Conservation (phyloP, 2,329 filamentous ascomycete genomes). For the Fusarium albosuccineum region DNA sequence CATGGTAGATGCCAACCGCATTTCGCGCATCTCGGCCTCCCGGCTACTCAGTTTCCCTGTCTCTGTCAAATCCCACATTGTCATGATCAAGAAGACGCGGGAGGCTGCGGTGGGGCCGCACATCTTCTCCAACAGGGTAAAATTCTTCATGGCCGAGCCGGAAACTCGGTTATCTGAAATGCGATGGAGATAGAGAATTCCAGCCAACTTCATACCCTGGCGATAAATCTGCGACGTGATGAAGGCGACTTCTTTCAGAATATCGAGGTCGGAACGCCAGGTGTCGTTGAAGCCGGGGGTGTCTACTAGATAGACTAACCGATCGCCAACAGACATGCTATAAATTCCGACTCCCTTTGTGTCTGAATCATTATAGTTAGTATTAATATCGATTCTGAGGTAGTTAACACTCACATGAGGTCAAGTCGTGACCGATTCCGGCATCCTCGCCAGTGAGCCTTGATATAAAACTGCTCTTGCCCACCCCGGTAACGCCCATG, state of each 20-base stretch:
- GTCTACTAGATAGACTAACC: neutral
- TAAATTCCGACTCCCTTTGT: too few species aligned
- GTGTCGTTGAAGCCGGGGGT: conserved; percentile 20
- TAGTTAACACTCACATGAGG: too few species aligned
- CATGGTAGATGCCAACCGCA: neutral
- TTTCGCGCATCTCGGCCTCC: neutral
- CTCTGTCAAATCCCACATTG: conserved; percentile 2
- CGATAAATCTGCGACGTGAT: neutral
- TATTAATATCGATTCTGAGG: too few species aligned
- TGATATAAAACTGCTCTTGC: conserved; percentile 6
- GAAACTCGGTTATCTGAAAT: conserved; percentile 21
- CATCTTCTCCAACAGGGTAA: conserved; percentile 9
- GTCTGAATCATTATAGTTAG: too few species aligned
- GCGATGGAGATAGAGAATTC: conserved; percentile 10
- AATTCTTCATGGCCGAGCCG: neutral
- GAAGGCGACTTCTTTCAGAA: conserved; percentile 10
- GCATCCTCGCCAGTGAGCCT: neutral
- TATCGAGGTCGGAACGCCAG: neutral
- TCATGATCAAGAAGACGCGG: neutral
- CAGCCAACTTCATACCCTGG: neutral
- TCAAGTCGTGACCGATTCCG: neutral
- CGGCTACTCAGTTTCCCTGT: neutral
- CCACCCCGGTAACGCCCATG: conserved; percentile 8
- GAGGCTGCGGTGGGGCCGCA: conserved; percentile 6
- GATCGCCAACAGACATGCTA: too few species aligned